Evolutionary conservation across 768 basidiomycete species (phyloP).

Genomic region (Amanita brunnescens): DNA sequence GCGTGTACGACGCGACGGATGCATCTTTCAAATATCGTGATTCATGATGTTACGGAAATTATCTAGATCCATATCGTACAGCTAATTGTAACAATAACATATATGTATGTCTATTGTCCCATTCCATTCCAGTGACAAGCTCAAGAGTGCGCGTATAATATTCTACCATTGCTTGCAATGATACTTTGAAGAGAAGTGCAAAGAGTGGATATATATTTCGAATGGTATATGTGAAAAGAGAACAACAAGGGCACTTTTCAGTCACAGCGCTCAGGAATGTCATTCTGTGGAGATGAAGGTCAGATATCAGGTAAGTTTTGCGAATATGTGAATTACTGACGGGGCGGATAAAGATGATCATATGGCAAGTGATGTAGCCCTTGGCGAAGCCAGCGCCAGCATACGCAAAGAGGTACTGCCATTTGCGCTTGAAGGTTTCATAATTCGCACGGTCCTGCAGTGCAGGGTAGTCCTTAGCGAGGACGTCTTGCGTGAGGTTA

Average conservation of each 20-base stretch:
- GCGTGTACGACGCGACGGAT: too few relatives aligned
- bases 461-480: conserved; percentile 51
- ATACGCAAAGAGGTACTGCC: conserved; percentile 79
- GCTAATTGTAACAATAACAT: background rate
- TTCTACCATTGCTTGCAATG: background rate
- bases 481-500: conserved; percentile 50
- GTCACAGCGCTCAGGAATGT: conserved; percentile 41
- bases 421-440: conserved; percentile 69
- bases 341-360: conserved; percentile 66
- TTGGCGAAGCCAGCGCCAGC: conserved; percentile 74
- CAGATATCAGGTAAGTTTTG: conserved; percentile 2
- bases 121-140: conserved; percentile 1
- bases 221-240: background rate
- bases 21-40: background rate
- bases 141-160: conserved; percentile 13
- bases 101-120: conserved; percentile 1
- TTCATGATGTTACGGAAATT: background rate
- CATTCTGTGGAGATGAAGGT: conserved; percentile 29
- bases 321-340: conserved; percentile 27
- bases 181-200: background rate
- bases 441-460: conserved; percentile 49
- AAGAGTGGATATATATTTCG: background rate
- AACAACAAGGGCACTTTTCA: conserved; percentile 17
- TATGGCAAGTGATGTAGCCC: conserved; percentile 76
- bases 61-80: background rate